A percentile compares a stretch with the other conserved stretches of the same genome.
phyloP scores from a whole-genome alignment of 176 grass and related monocot species.

The Elymus sibiricus region DNA sequence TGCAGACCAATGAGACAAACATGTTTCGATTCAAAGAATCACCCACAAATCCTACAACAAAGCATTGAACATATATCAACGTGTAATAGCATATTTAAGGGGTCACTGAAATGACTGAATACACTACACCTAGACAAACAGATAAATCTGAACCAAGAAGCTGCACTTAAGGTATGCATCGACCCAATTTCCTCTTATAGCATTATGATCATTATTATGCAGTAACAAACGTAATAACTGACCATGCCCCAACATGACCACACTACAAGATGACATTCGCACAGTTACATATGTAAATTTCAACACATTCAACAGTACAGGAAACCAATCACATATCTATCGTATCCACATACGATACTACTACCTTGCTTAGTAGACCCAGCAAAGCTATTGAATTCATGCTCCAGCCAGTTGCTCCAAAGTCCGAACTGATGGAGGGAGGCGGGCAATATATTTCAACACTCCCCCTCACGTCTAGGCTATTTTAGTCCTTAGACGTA shows the following conservation, averaged over 20 bases:
- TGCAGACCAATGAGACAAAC: slow-evolving; percentile 83
- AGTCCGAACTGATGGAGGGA: too few relatives aligned
- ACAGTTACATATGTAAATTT: not conserved
- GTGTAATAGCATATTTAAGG: not conserved
- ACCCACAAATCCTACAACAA: slow-evolving; percentile 75
- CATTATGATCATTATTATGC: not conserved
- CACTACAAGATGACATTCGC: not conserved
- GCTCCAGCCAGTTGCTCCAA: too few relatives aligned
- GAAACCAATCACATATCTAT: not conserved
- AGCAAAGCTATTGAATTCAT: too few relatives aligned
- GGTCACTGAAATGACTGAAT: not conserved
- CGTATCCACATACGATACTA: not conserved
- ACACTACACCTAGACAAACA: not conserved
- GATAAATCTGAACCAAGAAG: not conserved
- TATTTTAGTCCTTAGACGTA: too few relatives aligned
- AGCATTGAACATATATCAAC: not conserved
- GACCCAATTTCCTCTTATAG: not conserved
- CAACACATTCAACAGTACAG: not conserved
- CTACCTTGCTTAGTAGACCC: not conserved
- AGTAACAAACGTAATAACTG: not conserved
- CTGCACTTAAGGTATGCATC: not conserved
- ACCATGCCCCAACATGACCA: not conserved
- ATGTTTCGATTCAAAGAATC: slow-evolving; percentile 98
- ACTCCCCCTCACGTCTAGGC: too few relatives aligned
- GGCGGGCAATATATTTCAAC: too few relatives aligned